These are phyloP conservation scores for Myxozyma lipomycoides DNA, from an alignment of 805 yeast genomes.

Conservation along the genomic window DNA sequence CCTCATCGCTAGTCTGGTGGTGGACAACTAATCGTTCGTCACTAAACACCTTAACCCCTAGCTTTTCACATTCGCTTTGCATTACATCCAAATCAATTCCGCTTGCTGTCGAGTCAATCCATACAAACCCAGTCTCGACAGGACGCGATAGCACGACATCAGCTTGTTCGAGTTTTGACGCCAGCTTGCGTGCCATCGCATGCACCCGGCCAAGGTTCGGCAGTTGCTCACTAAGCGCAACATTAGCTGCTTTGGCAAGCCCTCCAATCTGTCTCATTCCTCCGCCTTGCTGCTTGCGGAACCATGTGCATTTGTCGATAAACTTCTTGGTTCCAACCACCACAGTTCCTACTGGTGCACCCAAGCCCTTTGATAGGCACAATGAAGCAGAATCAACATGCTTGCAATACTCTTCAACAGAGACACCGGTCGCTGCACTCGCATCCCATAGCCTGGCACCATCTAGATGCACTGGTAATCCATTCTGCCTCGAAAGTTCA, in stretches of 20 bases:
- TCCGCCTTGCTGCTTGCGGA: constrained; percentile 90
- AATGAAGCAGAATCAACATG: constrained; percentile 85
- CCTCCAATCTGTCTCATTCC: constrained; percentile 88
- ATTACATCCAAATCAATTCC: constrained; percentile 56
- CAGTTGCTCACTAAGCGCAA: constrained; percentile 72
- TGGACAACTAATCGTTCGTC: constrained; percentile 78
- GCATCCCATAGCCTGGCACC: constrained; percentile 97
- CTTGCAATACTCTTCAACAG: constrained; percentile 67
- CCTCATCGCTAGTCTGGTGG: constrained; percentile 55
- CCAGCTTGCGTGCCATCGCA: constrained; percentile 48
- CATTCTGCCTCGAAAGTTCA: constrained; percentile 59
- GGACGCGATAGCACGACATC: constrained; percentile 67
- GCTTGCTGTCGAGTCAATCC: constrained; percentile 51
- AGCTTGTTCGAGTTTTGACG: constrained; percentile 36
- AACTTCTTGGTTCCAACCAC: constrained; percentile 62
- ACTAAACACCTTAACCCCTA: constrained; percentile 62
- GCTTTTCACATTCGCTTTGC: constrained; percentile 51
- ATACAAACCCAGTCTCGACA: constrained; percentile 78
- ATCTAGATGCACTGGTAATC: constrained; percentile 71
- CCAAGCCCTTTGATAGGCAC: constrained; percentile 83
- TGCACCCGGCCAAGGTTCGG: constrained; percentile 48
- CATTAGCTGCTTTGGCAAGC: constrained; percentile 70
- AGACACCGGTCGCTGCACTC: constrained; percentile 61
- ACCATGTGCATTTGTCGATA: constrained; percentile 71
- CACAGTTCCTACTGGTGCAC: constrained; percentile 90